Conservation (phyloP, 2,329 filamentous ascomycete species). For the Aureobasidium sp. region DNA sequence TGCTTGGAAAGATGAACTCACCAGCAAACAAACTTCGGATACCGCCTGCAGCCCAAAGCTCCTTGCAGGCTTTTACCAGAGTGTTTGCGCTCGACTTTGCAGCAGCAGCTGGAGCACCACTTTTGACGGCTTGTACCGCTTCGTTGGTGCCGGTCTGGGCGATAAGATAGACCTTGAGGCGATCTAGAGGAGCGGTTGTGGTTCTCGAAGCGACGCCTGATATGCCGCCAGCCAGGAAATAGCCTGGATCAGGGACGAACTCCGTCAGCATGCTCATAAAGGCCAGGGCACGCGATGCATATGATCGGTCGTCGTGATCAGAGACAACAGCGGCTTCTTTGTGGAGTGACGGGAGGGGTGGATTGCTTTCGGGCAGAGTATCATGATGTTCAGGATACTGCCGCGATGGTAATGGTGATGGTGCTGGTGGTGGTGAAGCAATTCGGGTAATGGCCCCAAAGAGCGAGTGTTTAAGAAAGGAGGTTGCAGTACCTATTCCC, state of each 20-base stretch:
- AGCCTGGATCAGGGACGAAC: slow-evolving; percentile 78
- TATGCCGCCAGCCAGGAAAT: slow-evolving; percentile 91
- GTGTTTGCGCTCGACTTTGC: slow-evolving; percentile 59
- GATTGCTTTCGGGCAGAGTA: slow-evolving; percentile 37
- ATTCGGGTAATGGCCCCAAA: slow-evolving; percentile 69
- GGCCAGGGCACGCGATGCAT: slow-evolving; percentile 7
- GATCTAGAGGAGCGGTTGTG: slow-evolving; percentile 89
- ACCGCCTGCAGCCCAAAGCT: slow-evolving; percentile 79
- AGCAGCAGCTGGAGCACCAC: slow-evolving; percentile 57
- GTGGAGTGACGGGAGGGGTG: slow-evolving; percentile 8
- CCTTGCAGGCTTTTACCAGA: slow-evolving; percentile 62
- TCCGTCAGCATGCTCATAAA: slow-evolving; percentile 39
- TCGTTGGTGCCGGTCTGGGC: slow-evolving; percentile 67
- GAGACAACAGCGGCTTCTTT: not conserved
- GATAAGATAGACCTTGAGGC: slow-evolving; percentile 93
- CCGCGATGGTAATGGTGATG: slow-evolving; percentile 55
- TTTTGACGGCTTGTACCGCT: slow-evolving; percentile 57
- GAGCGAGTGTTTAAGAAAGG: slow-evolving; percentile 59
- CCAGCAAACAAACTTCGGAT: slow-evolving; percentile 87
- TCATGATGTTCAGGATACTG: slow-evolving; percentile 42
- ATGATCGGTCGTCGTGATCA: slow-evolving; percentile 5
- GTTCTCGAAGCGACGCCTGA: slow-evolving; percentile 93
- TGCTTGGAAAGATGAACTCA: slow-evolving; percentile 35
- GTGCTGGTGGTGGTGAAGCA: slow-evolving; percentile 42
- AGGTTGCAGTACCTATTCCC: slow-evolving; percentile 72